Base-by-base conservation (phyloP, 139 green algal species). In the Prasinococcaceae sp. region DNA sequence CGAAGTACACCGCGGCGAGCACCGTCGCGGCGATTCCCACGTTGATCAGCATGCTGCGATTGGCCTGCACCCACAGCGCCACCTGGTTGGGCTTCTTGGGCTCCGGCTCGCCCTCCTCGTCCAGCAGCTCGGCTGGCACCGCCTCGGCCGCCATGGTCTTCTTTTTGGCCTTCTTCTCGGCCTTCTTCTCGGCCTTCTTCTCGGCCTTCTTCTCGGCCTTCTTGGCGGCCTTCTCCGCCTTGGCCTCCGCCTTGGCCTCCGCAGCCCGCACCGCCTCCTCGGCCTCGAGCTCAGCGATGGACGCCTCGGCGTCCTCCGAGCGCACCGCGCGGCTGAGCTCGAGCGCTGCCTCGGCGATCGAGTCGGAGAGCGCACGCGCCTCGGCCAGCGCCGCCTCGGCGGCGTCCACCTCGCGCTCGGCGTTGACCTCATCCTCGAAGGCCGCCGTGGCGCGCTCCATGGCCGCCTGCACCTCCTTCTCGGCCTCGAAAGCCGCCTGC, bases 241-340 rank as follows among this genome's bases (percentile, higher is more conserved):
- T 4, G 30, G 49, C 9, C 55, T 54, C 55, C 30, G 17, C 32
- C 32, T 33, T n/a, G n/a, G n/a, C n/a, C n/a, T n/a, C n/a, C n/a
- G n/a, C n/a, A n/a, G n/a, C n/a, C n/a, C n/a, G 35, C 9, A 63
- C 30, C 10, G 43, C 44, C 32, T 40, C 19, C 44, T 55, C 55
- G 10, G 24, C 27, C 12, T 29, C 16, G 24, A 27, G 5, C 55
- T 46, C 48, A 10, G 44, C 55, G 19, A 22, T 36, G 23, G 16
- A 4, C 43, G 55, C 45, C 43, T 27, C 29, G 28, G 47, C 16
- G 44, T 53, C 55, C 16, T n/a, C n/a, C n/a, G n/a, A n/a, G n/a
- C n/a, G n/a, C n/a, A n/a, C n/a, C n/a, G n/a, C n/a, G n/a, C n/a
- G n/a, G n/a, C n/a, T n/a, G n/a, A n/a, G n/a, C n/a, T n/a, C n/a